These are phyloP conservation scores for Leishmania arabica DNA, from an alignment of 208 protist genomes.

Conservation along the genomic window DNA sequence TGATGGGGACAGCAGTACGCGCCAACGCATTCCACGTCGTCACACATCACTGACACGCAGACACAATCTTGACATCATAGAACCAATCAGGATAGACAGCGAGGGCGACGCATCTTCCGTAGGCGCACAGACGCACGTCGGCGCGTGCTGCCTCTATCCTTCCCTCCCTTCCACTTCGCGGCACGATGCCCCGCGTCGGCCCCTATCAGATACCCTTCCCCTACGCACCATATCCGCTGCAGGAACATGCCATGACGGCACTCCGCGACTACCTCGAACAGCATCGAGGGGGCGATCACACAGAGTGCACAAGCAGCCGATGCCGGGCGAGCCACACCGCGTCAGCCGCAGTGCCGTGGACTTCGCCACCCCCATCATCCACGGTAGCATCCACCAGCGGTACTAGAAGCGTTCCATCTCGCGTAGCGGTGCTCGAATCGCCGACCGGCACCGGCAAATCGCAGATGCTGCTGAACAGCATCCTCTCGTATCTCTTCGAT, in stretches of 20 bases:
- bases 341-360: not conserved
- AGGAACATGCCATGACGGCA: slow-evolving; percentile 67
- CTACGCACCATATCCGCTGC: slow-evolving; percentile 76
- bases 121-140: not conserved
- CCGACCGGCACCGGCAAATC: slow-evolving; percentile 97
- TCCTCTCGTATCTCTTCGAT: slow-evolving; percentile 68
- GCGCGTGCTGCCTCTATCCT: not conserved
- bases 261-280: slow-evolving; percentile 52
- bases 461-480: slow-evolving; percentile 91
- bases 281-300: not conserved
- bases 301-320: not conserved
- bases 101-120: not conserved
- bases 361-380: not conserved
- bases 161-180: not conserved
- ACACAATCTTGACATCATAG: not conserved
- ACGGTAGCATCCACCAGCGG: not conserved
- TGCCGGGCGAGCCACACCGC: not conserved
- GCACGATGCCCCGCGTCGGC: slow-evolving; percentile 37
- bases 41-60: not conserved
- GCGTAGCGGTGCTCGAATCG: slow-evolving; percentile 93
- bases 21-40: not conserved
- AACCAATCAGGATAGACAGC: not conserved
- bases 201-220: slow-evolving; percentile 78
- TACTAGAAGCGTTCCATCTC: not conserved
- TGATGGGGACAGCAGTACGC: not conserved